Base-by-base conservation (phyloP, 768 basidiomycete genomes). In the Lactarius akahatsu region DNA sequence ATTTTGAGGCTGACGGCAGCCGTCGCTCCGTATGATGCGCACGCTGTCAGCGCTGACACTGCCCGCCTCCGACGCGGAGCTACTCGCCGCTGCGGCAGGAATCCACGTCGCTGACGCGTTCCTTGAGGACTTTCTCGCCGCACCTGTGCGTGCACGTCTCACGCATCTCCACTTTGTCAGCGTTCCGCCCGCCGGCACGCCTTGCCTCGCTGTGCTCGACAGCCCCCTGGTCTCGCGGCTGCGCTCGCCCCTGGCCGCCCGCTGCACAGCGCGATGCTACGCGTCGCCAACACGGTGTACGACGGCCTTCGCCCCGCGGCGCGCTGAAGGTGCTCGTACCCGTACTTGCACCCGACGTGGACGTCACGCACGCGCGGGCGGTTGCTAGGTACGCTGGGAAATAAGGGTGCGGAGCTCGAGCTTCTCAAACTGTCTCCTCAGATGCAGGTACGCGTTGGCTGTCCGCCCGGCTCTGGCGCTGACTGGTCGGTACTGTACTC, bases 351-450 rank as follows among this genome's bases (percentile, higher is more conserved):
- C 61, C 71, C 9, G 62, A 61, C 4, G 66, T 77, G 55, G 77
- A 78, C 61, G 69, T 67, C 28, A 45, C 72, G 77, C 43, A 77
- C 76, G 16, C 64, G 75, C 2, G 76, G 74, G 64, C 72, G 74
- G 64, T 62, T 78, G 52, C 50, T 77, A 47, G 71, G 73, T 62
- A 71, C 77, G 9, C 66, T 72, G n/a, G 75, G 75, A 10, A 72
- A 72, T 28, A 74, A 74, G 4, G 74, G 73, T 62, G 20, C 34
- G 63, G 60, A 40, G 52, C 70, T 78, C 50, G 73, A 74, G 52
- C 59, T 78, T 28, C 28, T 28, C 28, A 15, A 71, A 20, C 30
- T 50, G 71, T 56, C 60, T 72, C 15, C 36, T 73, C 72, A 16
- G 74, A 77, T 62, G 73, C n/a, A 77, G 70, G 76, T 77, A 54